Evolutionary conservation across 331 rosid species (phyloP).

Genomic region (Phaseolus coccineus): DNA sequence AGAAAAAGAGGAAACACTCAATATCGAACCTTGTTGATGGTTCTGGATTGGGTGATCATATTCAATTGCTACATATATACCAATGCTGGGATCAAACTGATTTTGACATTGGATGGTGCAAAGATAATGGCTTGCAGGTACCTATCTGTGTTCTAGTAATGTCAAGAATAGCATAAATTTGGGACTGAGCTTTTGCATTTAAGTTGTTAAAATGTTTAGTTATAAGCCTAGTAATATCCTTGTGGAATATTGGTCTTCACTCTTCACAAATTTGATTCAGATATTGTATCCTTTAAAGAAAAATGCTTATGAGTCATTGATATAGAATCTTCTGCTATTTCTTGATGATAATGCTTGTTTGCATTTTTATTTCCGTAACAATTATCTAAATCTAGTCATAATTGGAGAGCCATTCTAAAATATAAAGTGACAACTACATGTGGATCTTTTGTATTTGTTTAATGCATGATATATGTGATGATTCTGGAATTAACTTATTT

Average conservation of each 20-base stretch:
- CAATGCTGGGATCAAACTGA: slow-evolving; percentile 79
- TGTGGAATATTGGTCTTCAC: slow-evolving; percentile 18
- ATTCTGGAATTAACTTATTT: slow-evolving; percentile 29
- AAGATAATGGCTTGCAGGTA: slow-evolving; percentile 86
- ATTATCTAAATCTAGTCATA: slow-evolving; percentile 22
- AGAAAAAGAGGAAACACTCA: slow-evolving; percentile 81
- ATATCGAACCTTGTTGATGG: slow-evolving; percentile 85
- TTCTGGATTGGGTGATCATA: slow-evolving; percentile 94
- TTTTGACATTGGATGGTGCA: slow-evolving; percentile 86
- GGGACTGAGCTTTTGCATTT: slow-evolving; percentile 24
- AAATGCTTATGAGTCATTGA: slow-evolving; percentile 17
- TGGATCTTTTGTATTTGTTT: slow-evolving; percentile 22
- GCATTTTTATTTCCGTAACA: slow-evolving; percentile 21
- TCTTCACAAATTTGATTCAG: slow-evolving; percentile 30
- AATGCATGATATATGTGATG: slow-evolving; percentile 38
- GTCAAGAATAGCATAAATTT: slow-evolving; percentile 25
- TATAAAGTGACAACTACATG: slow-evolving; percentile 10
- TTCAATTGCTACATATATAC: slow-evolving; percentile 86
- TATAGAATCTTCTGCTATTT: slow-evolving; percentile 26
- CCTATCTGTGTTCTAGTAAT: slow-evolving; percentile 19
- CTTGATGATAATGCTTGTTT: slow-evolving; percentile 39
- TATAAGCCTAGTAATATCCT: slow-evolving; percentile 30
- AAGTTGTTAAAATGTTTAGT: slow-evolving; percentile 36
- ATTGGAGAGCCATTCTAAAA: slow-evolving; percentile 27
- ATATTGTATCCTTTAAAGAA: slow-evolving; percentile 23